A percentile compares a stretch with the other conserved stretches of the same genome.
These are phyloP conservation scores for Pseudogymnoascus sp. DNA, from an alignment of 2,329 filamentous ascomycete genomes.

Conservation along the genomic window DNA sequence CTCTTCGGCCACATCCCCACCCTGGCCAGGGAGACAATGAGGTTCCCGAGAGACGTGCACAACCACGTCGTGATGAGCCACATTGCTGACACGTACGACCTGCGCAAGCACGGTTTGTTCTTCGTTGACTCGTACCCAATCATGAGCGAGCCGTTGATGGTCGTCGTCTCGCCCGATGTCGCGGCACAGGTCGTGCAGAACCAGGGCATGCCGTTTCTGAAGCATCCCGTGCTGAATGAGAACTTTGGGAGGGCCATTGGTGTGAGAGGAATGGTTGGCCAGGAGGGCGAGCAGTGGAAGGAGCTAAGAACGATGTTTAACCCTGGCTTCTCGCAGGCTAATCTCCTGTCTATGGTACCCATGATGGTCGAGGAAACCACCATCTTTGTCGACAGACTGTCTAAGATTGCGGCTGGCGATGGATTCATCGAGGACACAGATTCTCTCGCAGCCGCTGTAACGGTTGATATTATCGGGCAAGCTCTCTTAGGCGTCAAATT, in stretches of 20 bases:
- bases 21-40: not conserved
- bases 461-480: constrained; percentile 12
- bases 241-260: constrained; percentile 1
- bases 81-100: constrained; percentile 9
- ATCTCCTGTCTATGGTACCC: constrained; percentile 11
- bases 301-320: constrained; percentile 12
- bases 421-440: constrained; percentile 6
- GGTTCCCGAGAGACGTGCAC: constrained; percentile 2
- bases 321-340: constrained; percentile 12
- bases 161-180: constrained; percentile 6
- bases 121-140: constrained; percentile 15
- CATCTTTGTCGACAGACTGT: constrained; percentile 9
- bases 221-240: constrained; percentile 6
- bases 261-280: not conserved
- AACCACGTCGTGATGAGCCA: not conserved
- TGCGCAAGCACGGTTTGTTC: constrained; percentile 13
- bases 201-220: constrained; percentile 2
- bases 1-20: constrained; percentile 1
- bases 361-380: constrained; percentile 11
- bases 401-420: not conserved
- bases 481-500: constrained; percentile 9
- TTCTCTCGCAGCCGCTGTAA: not conserved
- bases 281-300: constrained; percentile 13
- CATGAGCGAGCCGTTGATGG: constrained; percentile 9
- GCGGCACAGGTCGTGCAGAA: constrained; percentile 11